phyloP scores from a whole-genome alignment of 2,329 filamentous ascomycete genomes.

The Cordyceps fumosorosea region DNA sequence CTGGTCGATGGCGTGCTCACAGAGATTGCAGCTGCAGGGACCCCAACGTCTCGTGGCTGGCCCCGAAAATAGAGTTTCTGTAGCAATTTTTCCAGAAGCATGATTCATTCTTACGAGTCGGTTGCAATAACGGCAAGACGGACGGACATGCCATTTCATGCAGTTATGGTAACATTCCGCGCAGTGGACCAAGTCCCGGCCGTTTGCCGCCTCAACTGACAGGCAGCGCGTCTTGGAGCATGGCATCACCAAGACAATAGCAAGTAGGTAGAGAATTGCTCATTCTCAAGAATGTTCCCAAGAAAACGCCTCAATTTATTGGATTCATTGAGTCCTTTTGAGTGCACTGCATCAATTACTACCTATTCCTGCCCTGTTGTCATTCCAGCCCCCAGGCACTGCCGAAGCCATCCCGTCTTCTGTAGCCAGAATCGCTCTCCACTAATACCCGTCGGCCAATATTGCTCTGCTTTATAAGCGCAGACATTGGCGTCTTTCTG shows the following conservation, averaged over 20 bases:
- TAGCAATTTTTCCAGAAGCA: neutral
- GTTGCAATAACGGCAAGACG: neutral
- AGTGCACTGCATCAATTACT: no score
- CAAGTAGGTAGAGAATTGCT: no score
- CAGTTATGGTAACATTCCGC: neutral
- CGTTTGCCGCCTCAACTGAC: neutral
- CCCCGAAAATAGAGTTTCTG: neutral
- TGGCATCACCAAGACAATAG: no score
- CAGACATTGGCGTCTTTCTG: neutral
- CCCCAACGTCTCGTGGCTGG: neutral
- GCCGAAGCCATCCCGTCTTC: neutral
- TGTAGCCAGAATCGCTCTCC: neutral
- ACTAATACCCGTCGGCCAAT: neutral
- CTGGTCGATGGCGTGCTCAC: constrained; percentile 9
- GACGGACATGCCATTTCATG: neutral
- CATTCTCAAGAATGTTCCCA: no score
- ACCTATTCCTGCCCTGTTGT: no score
- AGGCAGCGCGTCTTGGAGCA: no score
- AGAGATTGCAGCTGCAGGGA: neutral
- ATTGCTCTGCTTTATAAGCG: neutral
- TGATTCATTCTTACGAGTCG: neutral
- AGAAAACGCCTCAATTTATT: no score
- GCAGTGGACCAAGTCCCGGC: neutral
- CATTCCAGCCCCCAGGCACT: no score
- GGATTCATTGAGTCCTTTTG: no score